Evolutionary conservation across 83 land plant genomes (phyloP), one percentile per base, ranked within the genome.

Genomic region (Diphasiastrum complanatum): DNA sequence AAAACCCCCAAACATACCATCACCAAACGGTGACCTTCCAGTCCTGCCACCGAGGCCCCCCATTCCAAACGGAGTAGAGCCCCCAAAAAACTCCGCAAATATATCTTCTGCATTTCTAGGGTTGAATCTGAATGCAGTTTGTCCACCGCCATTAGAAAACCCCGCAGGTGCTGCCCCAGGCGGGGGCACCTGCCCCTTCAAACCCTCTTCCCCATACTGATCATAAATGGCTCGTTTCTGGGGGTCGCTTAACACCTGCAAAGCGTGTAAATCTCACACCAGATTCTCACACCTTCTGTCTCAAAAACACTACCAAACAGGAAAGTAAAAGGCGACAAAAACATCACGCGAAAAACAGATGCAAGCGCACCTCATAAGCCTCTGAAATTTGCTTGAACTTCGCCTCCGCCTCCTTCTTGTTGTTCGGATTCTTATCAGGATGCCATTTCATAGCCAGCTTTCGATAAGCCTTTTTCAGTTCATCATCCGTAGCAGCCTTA

Each of bases 401-500:
- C n/a, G 57, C 22, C 11, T 31, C 67, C 28, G 67, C 33, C 12
- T 52, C 64, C 37, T 47, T 64, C 37, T 50, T 33, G 29, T 64
- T 50, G 6, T 29, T 28, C n/a, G 67, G 62, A 22, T 64, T 54
- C 27, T 48, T 64, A 36, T 64, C 67, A 5, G 67, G 67, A 32
- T 64, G 67, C 67, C 67, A 64, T 33, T 64, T 64, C 67, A 64
- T 64, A 3, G 67, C 67, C 33, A 64, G 61, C 37, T 33, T 64
- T 2, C 67, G 31, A 19, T 64, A 64, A 8, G 67, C 67, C 34
- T 47, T 64, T 8, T 47, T 64, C 19, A 64, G 5, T 27, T 64
- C 67, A 64, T 64, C 67, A n/a, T 51, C 64, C 34, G 31, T 29
- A 25, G 67, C 67, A 28, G 30, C n/a, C 19, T 50, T 64, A 2